These are phyloP conservation scores for Pulicaria dysenterica DNA, from an alignment of 129 eudicot genomes.

Conservation along the genomic window DNA sequence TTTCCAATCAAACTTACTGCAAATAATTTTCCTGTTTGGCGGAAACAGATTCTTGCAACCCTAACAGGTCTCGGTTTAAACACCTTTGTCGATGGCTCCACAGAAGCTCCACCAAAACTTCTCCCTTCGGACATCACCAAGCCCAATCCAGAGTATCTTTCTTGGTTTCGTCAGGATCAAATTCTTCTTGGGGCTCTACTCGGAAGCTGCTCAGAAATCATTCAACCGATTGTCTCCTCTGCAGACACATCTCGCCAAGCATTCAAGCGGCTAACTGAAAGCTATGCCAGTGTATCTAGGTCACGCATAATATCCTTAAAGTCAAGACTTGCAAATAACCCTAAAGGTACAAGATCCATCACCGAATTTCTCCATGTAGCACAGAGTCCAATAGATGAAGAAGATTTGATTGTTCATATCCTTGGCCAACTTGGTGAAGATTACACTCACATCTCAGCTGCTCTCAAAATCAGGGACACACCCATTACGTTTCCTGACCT, in stretches of 20 bases:
- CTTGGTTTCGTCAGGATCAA: no score
- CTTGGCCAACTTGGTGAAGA: neutral
- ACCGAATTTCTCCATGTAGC: neutral
- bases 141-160: no score
- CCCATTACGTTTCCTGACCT: neutral
- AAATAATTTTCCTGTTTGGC: no score
- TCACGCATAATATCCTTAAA: neutral
- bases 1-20: no score
- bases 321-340: neutral
- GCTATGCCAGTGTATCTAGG: neutral
- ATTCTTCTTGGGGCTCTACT: no score
- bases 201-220: no score
- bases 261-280: neutral
- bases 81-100: no score
- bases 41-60: no score
- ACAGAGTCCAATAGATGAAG: neutral
- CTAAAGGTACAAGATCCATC: neutral
- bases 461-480: neutral
- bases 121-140: no score
- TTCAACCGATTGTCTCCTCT: neutral
- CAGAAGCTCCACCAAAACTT: no score
- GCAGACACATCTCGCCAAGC: neutral
- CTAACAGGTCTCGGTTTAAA: no score
- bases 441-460: neutral
- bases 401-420: neutral